A percentile compares a stretch with the other conserved stretches of the same genome.
These are phyloP conservation scores for Monosporozyma servazzii DNA, from an alignment of 805 yeast genomes.

Conservation along the genomic window DNA sequence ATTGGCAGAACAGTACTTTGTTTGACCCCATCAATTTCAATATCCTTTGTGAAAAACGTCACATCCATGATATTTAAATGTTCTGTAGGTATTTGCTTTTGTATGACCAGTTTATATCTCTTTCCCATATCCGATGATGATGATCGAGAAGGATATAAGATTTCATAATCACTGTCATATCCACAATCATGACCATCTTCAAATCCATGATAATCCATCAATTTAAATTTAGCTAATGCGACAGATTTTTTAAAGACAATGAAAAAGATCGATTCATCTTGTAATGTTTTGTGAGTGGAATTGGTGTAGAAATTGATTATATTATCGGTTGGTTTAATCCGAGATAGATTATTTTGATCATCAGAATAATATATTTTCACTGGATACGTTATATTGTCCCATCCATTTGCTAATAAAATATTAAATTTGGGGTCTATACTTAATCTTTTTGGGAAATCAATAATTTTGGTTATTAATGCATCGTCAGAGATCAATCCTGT, in stretches of 20 bases:
- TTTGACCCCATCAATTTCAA: not conserved
- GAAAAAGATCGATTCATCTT: not conserved
- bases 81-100: not conserved
- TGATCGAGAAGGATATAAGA: not conserved
- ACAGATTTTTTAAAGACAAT: not conserved
- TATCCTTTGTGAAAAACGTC: not conserved
- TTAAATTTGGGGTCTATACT: not conserved
- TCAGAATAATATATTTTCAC: not conserved
- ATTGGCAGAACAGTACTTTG: not conserved
- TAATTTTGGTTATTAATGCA: not conserved
- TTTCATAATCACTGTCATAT: not conserved
- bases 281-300: not conserved
- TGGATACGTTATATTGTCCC: not conserved
- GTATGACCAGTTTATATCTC: not conserved
- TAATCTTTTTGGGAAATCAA: not conserved
- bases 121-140: not conserved
- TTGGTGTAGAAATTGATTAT: not conserved
- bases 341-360: not conserved
- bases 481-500: not conserved
- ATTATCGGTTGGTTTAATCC: not conserved
- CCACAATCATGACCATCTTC: not conserved
- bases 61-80: not conserved
- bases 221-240: not conserved
- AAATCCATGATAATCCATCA: not conserved
- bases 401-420: not conserved